These are phyloP conservation scores for Trichaptum fuscoviolaceum DNA, from an alignment of 768 basidiomycete species.

Conservation along the genomic window DNA sequence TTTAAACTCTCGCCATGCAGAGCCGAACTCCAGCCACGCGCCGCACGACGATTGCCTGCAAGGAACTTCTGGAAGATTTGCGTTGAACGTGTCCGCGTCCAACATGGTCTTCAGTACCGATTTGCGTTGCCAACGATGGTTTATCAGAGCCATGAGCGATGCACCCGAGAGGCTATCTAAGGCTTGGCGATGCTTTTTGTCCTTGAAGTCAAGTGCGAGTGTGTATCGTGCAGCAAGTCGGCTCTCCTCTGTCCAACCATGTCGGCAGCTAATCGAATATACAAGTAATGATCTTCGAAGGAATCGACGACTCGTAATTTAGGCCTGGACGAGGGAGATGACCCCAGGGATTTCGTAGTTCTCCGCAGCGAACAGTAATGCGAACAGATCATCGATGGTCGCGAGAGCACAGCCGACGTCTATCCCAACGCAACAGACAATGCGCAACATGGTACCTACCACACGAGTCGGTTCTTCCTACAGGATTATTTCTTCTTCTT, in stretches of 20 bases:
- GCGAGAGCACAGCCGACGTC: conserved; percentile 32
- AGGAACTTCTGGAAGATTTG: conserved; percentile 30
- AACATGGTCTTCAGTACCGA: conserved; percentile 32
- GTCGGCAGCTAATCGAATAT: conserved; percentile 40
- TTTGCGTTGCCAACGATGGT: conserved; percentile 36
- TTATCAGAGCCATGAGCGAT: conserved; percentile 32
- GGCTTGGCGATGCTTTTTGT: conserved; percentile 25
- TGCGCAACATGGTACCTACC: not conserved
- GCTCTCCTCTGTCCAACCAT: conserved; percentile 41
- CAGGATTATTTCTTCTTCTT: not conserved
- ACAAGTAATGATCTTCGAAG: conserved; percentile 41
- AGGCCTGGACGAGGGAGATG: conserved; percentile 36
- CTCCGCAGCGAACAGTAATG: conserved; percentile 36
- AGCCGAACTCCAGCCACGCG: too few relatives aligned
- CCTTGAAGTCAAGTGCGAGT: conserved; percentile 34
- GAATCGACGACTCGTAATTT: conserved; percentile 37
- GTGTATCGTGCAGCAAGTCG: conserved; percentile 37
- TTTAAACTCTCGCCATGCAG: conserved; percentile 38
- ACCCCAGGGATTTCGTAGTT: conserved; percentile 43
- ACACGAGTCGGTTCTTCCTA: not conserved
- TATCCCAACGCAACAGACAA: conserved; percentile 21
- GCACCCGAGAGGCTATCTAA: conserved; percentile 31
- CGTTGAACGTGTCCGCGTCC: conserved; percentile 29
- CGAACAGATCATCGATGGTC: conserved; percentile 35
- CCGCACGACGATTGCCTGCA: too few relatives aligned